Conservation (phyloP, 2,329 filamentous ascomycete species). For the Aspergillus sclerotialis region DNA sequence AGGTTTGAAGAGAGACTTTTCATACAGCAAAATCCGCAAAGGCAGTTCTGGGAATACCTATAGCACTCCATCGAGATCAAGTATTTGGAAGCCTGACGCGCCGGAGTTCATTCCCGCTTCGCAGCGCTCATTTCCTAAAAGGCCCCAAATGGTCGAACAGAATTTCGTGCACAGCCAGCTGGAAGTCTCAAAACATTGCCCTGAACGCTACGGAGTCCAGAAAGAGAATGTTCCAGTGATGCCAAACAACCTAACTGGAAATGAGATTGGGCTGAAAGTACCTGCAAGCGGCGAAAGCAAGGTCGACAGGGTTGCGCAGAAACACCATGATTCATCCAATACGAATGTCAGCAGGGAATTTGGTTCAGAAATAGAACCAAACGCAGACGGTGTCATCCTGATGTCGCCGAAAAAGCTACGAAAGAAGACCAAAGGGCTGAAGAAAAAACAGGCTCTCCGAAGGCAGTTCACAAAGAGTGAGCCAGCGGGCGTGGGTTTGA, state of each 20-base stretch:
- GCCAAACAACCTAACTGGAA: not conserved
- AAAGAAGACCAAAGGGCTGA: slow-evolving; percentile 3
- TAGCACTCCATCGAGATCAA: slow-evolving; percentile 5
- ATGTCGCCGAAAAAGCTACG: slow-evolving; percentile 4
- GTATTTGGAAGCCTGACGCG: slow-evolving; percentile 30
- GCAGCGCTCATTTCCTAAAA: not conserved
- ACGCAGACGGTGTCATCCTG: slow-evolving; percentile 1
- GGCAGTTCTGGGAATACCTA: not conserved
- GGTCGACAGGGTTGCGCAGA: not conserved
- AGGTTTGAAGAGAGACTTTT: not conserved
- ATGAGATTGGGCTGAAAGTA: not conserved
- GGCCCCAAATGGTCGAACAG: not conserved
- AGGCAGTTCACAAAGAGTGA: slow-evolving; percentile 3
- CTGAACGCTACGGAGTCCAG: not conserved
- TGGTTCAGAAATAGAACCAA: not conserved
- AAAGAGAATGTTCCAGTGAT: not conserved
- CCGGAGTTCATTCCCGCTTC: slow-evolving; percentile 32
- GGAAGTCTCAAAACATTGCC: not conserved
- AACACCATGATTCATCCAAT: not conserved
- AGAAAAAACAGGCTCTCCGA: slow-evolving; percentile 1
- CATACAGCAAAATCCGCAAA: not conserved
- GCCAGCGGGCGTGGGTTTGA: slow-evolving; percentile 4
- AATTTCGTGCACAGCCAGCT: not conserved
- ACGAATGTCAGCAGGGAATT: not conserved
- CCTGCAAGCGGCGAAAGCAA: not conserved